Percentiles rank a stretch among this genome's conserved stretches.
Evolutionary conservation across 1,284 basidiomycete species (phyloP).

Genomic region (Irpex sp.): DNA sequence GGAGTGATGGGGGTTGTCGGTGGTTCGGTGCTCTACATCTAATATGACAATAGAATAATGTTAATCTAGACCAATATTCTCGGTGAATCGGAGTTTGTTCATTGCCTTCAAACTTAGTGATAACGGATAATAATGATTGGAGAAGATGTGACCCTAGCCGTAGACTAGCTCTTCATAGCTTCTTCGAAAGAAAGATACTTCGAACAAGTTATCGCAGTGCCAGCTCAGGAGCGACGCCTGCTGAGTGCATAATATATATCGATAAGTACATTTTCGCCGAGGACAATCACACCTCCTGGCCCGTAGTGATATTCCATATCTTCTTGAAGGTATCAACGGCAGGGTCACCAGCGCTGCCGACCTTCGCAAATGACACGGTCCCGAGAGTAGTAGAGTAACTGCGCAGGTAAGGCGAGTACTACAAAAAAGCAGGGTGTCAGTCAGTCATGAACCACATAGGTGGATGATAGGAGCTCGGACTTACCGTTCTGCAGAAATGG

Average conservation of each 20-base stretch:
- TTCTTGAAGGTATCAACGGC: constrained; percentile 55
- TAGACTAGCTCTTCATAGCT: no score
- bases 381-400: constrained; percentile 66
- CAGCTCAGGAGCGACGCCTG: no score
- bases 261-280: constrained; percentile 1
- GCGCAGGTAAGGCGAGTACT: constrained; percentile 77
- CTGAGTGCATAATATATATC: background rate
- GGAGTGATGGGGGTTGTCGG: constrained; percentile 2
- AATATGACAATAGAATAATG: no score
- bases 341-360: constrained; percentile 54
- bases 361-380: constrained; percentile 58
- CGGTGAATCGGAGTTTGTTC: no score
- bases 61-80: no score
- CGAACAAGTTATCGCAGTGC: no score
- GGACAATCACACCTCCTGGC: constrained; percentile 37
- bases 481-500: constrained; percentile 77
- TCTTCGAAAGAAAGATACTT: no score
- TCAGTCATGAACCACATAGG: background rate
- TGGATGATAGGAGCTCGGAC: constrained; percentile 23
- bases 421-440: background rate
- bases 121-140: no score
- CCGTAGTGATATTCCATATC: constrained; percentile 68
- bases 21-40: no score
- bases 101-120: no score
- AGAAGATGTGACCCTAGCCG: no score